Evolutionary conservation across 2,329 filamentous ascomycete genomes (phyloP).

Genomic region (Fusarium heterosporum): DNA sequence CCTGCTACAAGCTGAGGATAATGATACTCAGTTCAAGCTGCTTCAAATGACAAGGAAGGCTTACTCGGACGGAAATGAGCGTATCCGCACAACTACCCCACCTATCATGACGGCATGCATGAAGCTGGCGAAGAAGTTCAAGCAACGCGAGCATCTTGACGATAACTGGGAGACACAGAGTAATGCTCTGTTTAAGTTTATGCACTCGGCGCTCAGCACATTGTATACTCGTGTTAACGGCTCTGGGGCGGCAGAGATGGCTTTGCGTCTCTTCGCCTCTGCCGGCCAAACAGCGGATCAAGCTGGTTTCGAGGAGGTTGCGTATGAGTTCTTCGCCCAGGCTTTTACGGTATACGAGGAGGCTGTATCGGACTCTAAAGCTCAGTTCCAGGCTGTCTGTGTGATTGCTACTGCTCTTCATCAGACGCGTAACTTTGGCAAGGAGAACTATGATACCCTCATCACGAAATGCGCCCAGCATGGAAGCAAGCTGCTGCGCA

Average conservation of each 20-base stretch:
- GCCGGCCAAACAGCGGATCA: slow-evolving; percentile 94
- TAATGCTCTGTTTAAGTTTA: slow-evolving; percentile 92
- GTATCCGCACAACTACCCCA: slow-evolving; percentile 94
- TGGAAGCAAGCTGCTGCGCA: slow-evolving; percentile 95
- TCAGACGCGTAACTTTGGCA: slow-evolving; percentile 88
- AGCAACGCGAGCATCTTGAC: slow-evolving; percentile 85
- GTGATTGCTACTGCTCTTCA: slow-evolving; percentile 92
- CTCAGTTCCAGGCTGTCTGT: slow-evolving; percentile 97
- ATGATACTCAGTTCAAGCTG: slow-evolving; percentile 94
- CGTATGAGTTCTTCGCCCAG: slow-evolving; percentile 98
- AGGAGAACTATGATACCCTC: slow-evolving; percentile 98
- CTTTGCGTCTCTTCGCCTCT: slow-evolving; percentile 88
- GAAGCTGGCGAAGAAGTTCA: slow-evolving; percentile 89
- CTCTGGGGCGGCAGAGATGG: slow-evolving; percentile 84
- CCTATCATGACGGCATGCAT: slow-evolving; percentile 90
- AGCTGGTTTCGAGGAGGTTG: slow-evolving; percentile 91
- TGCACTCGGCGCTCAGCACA: slow-evolving; percentile 87
- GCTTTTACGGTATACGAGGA: slow-evolving; percentile 99
- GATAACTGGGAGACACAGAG: slow-evolving; percentile 72
- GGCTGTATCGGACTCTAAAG: slow-evolving; percentile 92
- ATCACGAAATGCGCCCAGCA: slow-evolving; percentile 98
- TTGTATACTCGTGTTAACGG: slow-evolving; percentile 87
- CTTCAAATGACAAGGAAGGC: slow-evolving; percentile 89
- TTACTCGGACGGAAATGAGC: slow-evolving; percentile 91
- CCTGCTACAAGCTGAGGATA: slow-evolving; percentile 83